Conservation (phyloP, 1,139 yeast species). For the Ashbya aceris region DNA sequence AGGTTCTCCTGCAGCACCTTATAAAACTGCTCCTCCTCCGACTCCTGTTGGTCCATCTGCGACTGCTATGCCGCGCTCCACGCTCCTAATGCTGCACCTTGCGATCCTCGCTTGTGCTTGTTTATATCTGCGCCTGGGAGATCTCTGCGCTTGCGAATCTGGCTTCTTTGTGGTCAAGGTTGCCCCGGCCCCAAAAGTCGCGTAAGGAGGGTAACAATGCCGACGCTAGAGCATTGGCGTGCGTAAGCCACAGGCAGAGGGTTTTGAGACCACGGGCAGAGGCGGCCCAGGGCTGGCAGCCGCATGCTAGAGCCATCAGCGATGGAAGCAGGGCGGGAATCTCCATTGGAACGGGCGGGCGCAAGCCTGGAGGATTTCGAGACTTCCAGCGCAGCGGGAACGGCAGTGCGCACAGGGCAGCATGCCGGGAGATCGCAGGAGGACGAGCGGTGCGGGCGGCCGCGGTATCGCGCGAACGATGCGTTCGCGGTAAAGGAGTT, state of each 20-base stretch:
- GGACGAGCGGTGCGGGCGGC: not conserved
- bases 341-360: constrained; percentile 17
- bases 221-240: too few relatives aligned
- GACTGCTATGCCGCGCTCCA: too few relatives aligned
- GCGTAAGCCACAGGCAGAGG: not conserved
- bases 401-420: not conserved
- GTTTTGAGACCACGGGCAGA: not conserved
- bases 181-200: constrained; percentile 4
- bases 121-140: not conserved
- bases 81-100: too few relatives aligned
- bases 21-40: constrained; percentile 4
- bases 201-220: constrained; percentile 7
- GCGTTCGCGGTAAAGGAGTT: constrained; percentile 5
- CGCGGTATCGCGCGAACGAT: constrained; percentile 5
- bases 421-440: not conserved
- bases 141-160: not conserved
- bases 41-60: constrained; percentile 3
- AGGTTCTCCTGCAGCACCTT: constrained; percentile 3
- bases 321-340: constrained; percentile 9
- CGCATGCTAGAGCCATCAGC: not conserved
- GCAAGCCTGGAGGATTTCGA: constrained; percentile 17
- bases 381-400: constrained; percentile 15
- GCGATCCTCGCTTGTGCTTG: too few relatives aligned
- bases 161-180: not conserved
- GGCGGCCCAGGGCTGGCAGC: not conserved